These are phyloP conservation scores for Teratosphaeria epicoccoides DNA, from an alignment of 2,329 filamentous ascomycete genomes.

Conservation along the genomic window DNA sequence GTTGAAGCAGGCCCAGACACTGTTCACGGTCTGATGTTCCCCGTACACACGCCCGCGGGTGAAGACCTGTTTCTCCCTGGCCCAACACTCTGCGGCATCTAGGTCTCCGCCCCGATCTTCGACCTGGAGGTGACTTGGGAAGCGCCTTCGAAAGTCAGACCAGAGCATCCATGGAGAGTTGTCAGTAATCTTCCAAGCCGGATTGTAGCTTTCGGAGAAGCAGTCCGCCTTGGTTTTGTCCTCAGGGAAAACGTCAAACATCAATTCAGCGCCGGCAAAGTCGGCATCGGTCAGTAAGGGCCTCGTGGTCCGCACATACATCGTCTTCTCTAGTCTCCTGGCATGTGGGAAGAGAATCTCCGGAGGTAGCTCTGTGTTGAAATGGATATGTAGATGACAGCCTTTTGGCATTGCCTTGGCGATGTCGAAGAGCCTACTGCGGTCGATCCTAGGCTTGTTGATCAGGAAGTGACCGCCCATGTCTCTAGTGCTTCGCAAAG, in stretches of 20 bases:
- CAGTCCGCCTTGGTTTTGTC: constrained; percentile 29
- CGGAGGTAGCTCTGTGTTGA: constrained; percentile 62
- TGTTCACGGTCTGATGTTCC: constrained; percentile 23
- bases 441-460: constrained; percentile 34
- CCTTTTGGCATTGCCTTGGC: constrained; percentile 57
- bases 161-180: constrained; percentile 36
- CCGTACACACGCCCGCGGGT: constrained; percentile 14
- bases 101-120: constrained; percentile 5
- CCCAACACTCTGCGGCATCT: constrained; percentile 19
- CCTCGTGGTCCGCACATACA: constrained; percentile 57
- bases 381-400: constrained; percentile 63
- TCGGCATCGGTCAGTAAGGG: constrained; percentile 35
- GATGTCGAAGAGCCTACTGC: constrained; percentile 48
- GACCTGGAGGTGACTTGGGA: constrained; percentile 23
- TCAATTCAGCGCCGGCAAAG: constrained; percentile 48
- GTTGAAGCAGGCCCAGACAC: constrained; percentile 54
- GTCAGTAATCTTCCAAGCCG: constrained; percentile 14
- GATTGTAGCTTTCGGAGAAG: constrained; percentile 41
- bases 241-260: constrained; percentile 44
- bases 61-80: constrained; percentile 21
- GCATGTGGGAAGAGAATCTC: constrained; percentile 48
- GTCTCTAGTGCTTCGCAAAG: constrained; percentile 29
- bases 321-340: constrained; percentile 42
- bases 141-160: constrained; percentile 32
- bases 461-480: constrained; percentile 39